A percentile compares a stretch with the other conserved stretches of the same genome.
phyloP scores from a whole-genome alignment of 2,329 filamentous ascomycete species.

The Venturia oleaginea region DNA sequence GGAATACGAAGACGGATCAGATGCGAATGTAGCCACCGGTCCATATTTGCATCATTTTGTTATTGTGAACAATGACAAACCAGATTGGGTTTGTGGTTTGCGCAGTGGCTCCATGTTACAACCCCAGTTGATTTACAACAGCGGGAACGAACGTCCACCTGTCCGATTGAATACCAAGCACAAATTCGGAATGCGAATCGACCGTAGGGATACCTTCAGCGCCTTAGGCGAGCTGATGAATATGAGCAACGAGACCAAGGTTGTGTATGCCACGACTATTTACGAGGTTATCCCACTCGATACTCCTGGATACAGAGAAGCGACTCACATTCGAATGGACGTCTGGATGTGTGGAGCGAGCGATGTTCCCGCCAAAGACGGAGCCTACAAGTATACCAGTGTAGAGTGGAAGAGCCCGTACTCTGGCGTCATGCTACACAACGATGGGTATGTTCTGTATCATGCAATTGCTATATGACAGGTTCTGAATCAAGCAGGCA shows the following conservation, averaged over 20 bases:
- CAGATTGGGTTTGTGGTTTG: slow-evolving; percentile 11
- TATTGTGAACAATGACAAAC: slow-evolving; percentile 9
- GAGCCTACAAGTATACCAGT: slow-evolving; percentile 2
- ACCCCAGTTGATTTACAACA: slow-evolving; percentile 8
- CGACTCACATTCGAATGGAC: slow-evolving; percentile 8
- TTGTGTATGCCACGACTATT: slow-evolving; percentile 8
- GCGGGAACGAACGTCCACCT: slow-evolving; percentile 11
- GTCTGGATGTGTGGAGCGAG: slow-evolving; percentile 7
- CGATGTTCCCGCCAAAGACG: slow-evolving; percentile 9
- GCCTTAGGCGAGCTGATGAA: slow-evolving; percentile 11
- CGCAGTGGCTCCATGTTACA: slow-evolving; percentile 1
- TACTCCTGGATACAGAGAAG: slow-evolving; percentile 8
- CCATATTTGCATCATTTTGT: slow-evolving; percentile 13
- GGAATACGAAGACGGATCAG: slow-evolving; percentile 12
- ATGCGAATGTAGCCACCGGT: slow-evolving; percentile 13
- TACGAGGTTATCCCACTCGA: slow-evolving; percentile 11
- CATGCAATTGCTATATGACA: neutral
- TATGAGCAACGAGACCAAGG: slow-evolving; percentile 7
- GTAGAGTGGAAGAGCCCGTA: slow-evolving; percentile 5
- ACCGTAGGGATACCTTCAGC: slow-evolving; percentile 6
- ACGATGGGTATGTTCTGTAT: neutral
- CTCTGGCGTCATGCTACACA: slow-evolving; percentile 8
- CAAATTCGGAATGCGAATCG: slow-evolving; percentile 11
- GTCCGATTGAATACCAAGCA: slow-evolving; percentile 9
- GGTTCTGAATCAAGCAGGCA: neutral